phyloP scores from a whole-genome alignment of 495 filamentous ascomycete species.

The Xylaria intraflava region DNA sequence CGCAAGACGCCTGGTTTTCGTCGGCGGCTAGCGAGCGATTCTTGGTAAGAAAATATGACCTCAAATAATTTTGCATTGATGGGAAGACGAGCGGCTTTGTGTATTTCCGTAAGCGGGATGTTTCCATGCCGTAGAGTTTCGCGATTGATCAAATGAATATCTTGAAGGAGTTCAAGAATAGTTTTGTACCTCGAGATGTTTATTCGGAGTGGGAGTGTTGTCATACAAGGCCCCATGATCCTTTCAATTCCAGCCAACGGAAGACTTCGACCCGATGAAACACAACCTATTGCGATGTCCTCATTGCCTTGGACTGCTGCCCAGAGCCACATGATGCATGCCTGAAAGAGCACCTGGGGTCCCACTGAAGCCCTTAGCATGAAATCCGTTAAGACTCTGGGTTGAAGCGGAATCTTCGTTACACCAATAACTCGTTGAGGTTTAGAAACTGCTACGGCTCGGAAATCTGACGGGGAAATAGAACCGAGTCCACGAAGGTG shows the following conservation, averaged over 20 bases:
- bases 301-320: conserved; percentile 51
- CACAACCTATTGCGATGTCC: conserved; percentile 68
- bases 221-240: conserved; percentile 66
- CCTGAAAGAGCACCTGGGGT: conserved; percentile 64
- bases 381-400: conserved; percentile 11
- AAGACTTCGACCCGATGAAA: conserved; percentile 67
- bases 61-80: conserved; percentile 54
- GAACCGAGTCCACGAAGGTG: conserved; percentile 41
- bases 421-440: conserved; percentile 11
- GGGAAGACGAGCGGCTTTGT: conserved; percentile 44
- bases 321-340: conserved; percentile 60
- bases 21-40: conserved; percentile 46
- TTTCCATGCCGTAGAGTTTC: conserved; percentile 51
- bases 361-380: conserved; percentile 17
- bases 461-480: conserved; percentile 36
- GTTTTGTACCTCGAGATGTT: conserved; percentile 40
- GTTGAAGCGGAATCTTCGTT: conserved; percentile 20
- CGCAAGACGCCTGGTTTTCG: conserved; percentile 28
- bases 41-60: conserved; percentile 70
- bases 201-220: conserved; percentile 60
- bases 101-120: conserved; percentile 61
- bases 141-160: conserved; percentile 54
- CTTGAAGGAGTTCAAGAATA: conserved; percentile 50
- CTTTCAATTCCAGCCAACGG: conserved; percentile 59
- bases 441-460: conserved; percentile 4